Conservation (phyloP, 2,329 filamentous ascomycete genomes). For the Phialophora macrospora region DNA sequence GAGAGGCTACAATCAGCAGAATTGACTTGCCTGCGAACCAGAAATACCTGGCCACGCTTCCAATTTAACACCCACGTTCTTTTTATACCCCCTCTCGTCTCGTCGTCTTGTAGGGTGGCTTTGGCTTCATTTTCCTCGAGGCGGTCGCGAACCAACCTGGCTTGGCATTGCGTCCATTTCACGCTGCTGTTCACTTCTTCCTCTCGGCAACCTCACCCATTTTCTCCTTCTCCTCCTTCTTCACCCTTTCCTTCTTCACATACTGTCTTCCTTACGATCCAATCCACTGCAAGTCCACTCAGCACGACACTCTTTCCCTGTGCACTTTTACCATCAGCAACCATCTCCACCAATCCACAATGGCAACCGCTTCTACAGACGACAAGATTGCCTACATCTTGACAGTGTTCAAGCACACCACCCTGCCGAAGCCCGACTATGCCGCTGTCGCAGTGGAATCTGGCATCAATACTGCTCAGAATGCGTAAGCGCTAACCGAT, state of each 20-base stretch:
- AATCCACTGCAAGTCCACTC: background rate
- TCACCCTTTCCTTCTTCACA: background rate
- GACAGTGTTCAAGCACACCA: background rate
- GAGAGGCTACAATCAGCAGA: background rate
- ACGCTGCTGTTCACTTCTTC: background rate
- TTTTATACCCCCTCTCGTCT: background rate
- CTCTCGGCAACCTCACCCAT: background rate
- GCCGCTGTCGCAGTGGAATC: background rate
- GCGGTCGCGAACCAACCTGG: background rate
- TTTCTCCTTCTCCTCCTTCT: background rate
- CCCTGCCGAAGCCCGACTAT: background rate
- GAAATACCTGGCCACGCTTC: background rate
- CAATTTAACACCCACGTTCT: background rate
- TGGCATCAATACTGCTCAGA: background rate
- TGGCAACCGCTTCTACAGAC: background rate
- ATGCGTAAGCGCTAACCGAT: constrained; percentile 1
- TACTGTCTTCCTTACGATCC: background rate
- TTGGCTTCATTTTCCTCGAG: background rate
- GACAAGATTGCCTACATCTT: constrained; percentile 4
- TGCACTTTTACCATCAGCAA: background rate
- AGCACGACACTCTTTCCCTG: background rate
- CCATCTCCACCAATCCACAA: background rate
- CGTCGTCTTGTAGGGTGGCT: background rate
- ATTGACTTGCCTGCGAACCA: background rate
- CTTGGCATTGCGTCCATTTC: background rate